Percentiles rank a stretch among this genome's conserved stretches.
These are phyloP conservation scores for Piper longum DNA, from an alignment of 164 flowering plant species.

Conservation along the genomic window DNA sequence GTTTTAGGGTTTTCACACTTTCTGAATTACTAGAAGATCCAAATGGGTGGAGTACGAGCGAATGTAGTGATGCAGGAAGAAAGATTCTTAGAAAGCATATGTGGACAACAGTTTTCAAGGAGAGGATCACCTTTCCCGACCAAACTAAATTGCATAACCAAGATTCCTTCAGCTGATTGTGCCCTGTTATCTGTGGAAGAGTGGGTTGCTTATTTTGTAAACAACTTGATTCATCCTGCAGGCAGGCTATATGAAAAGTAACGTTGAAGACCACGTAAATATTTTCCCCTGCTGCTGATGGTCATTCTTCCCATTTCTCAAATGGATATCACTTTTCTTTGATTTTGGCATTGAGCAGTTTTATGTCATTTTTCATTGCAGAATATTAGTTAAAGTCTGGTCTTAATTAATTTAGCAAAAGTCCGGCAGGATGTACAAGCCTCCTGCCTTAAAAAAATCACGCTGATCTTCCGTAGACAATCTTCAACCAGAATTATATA, in stretches of 20 bases:
- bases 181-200: conserved; percentile 1
- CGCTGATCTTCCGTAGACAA: no score
- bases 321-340: not conserved
- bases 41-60: no score
- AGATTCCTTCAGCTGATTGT: not conserved
- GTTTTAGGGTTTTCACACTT: no score
- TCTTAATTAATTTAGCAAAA: no score
- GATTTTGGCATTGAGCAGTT: conserved; percentile 2
- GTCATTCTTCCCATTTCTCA: conserved; percentile 4
- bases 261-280: no score
- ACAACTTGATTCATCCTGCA: not conserved
- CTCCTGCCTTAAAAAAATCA: no score
- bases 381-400: no score
- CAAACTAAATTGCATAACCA: not conserved
- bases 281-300: not conserved
- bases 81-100: not conserved
- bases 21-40: no score
- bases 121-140: not conserved
- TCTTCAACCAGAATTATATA: no score
- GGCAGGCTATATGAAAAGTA: conserved; percentile 7
- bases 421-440: no score
- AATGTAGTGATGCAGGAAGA: not conserved
- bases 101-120: not conserved
- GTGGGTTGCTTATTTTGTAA: not conserved
- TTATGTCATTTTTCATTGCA: not conserved